phyloP scores from a whole-genome alignment of 2,329 filamentous ascomycete species.

The Pseudopyricularia cyperi region DNA sequence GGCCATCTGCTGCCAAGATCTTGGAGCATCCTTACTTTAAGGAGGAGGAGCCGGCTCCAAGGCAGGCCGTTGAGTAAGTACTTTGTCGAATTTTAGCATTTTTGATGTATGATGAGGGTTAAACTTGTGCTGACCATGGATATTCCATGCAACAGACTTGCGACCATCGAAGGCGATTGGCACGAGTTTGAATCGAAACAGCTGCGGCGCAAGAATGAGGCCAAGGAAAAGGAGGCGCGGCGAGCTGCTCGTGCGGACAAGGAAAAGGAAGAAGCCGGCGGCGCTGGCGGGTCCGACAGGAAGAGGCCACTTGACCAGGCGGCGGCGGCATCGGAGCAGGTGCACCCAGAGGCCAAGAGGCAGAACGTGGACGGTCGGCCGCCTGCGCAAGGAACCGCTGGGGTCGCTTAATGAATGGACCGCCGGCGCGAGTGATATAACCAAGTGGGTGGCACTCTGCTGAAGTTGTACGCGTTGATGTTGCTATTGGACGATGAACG shows the following conservation, averaged over 20 bases:
- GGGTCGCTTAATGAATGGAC: not conserved
- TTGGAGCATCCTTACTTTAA: constrained; percentile 82
- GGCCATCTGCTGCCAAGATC: constrained; percentile 74
- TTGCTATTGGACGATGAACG: no score
- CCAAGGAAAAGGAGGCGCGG: constrained; percentile 40
- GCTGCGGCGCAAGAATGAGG: constrained; percentile 77
- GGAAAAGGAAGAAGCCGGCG: constrained; percentile 16
- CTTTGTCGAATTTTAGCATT: not conserved
- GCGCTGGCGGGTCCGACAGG: constrained; percentile 16
- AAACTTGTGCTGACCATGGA: not conserved
- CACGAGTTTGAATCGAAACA: constrained; percentile 98
- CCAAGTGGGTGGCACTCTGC: no score
- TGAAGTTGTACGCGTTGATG: no score
- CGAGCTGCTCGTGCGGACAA: constrained; percentile 25
- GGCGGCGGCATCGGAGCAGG: constrained; percentile 2
- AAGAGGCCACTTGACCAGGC: constrained; percentile 19
- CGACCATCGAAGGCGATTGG: constrained; percentile 82
- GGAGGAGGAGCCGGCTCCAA: constrained; percentile 62
- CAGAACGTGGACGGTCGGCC: constrained; percentile 10
- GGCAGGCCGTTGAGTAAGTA: constrained; percentile 70
- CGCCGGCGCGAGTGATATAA: not conserved
- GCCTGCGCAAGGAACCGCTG: not conserved
- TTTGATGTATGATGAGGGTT: constrained; percentile 1
- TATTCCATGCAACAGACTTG: constrained; percentile 41
- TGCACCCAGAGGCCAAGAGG: constrained; percentile 10